phyloP scores from a whole-genome alignment of 2,329 filamentous ascomycete species.

The Neopestalotiopsis sp. region DNA sequence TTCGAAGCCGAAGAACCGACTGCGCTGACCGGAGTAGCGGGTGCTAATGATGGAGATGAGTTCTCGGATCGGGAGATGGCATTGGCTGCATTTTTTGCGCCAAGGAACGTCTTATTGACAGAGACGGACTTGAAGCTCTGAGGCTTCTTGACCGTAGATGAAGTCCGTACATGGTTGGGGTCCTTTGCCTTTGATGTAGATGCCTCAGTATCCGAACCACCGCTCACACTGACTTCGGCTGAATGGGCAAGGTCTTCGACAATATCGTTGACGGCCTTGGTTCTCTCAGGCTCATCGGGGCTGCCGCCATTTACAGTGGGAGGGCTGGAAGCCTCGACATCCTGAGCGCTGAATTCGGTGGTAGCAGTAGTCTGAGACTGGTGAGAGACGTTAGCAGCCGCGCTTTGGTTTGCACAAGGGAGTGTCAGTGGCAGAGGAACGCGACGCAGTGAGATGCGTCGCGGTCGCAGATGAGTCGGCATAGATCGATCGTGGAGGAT shows the following conservation, averaged over 20 bases:
- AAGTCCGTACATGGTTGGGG: conserved; percentile 63
- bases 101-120: conserved; percentile 83
- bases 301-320: conserved; percentile 54
- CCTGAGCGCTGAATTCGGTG: conserved; percentile 46
- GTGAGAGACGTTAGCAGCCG: conserved; percentile 17
- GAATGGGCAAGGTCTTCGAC: conserved; percentile 67
- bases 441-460: neutral
- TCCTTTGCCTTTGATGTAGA: conserved; percentile 63
- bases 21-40: conserved; percentile 50
- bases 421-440: neutral
- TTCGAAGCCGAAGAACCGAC: conserved; percentile 60
- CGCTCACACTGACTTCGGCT: conserved; percentile 72
- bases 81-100: conserved; percentile 65
- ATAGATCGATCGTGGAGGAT: neutral
- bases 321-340: conserved; percentile 52
- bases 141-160: conserved; percentile 73
- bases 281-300: conserved; percentile 56
- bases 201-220: conserved; percentile 78
- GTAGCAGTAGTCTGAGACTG: conserved; percentile 37
- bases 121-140: conserved; percentile 84
- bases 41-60: conserved; percentile 45
- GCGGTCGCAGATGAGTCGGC: neutral
- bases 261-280: conserved; percentile 61
- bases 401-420: neutral
- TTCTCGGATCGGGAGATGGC: conserved; percentile 56